These are phyloP conservation scores for Didymella segeticola DNA, from an alignment of 2,329 filamentous ascomycete genomes.

Conservation along the genomic window DNA sequence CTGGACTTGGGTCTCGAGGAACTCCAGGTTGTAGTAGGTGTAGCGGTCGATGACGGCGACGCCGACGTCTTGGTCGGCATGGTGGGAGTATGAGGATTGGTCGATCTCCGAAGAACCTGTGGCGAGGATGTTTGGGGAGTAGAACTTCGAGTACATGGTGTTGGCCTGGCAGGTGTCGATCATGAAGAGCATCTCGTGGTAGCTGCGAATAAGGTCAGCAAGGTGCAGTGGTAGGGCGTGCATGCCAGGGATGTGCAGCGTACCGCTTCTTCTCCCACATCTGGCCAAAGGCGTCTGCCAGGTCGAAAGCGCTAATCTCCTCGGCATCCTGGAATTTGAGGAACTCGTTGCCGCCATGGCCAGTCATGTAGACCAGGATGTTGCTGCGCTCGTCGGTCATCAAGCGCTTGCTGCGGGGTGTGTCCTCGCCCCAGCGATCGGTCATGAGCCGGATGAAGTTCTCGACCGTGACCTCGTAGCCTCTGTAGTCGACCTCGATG, in stretches of 20 bases:
- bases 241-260: constrained; percentile 9
- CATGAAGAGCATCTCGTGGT: constrained; percentile 99
- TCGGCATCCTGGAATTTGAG: constrained; percentile 98
- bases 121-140: constrained; percentile 96
- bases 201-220: constrained; percentile 59
- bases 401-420: constrained; percentile 91
- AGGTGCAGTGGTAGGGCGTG: background rate
- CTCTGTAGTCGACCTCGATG: constrained; percentile 97
- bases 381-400: constrained; percentile 96
- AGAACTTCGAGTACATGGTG: constrained; percentile 98
- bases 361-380: constrained; percentile 98
- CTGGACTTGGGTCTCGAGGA: constrained; percentile 87
- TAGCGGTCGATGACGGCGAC: constrained; percentile 83
- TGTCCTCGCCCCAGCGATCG: constrained; percentile 91
- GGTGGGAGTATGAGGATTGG: constrained; percentile 95
- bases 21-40: constrained; percentile 62
- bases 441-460: constrained; percentile 97
- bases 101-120: constrained; percentile 97
- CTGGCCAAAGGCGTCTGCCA: constrained; percentile 97
- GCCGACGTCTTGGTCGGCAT: constrained; percentile 96
- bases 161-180: constrained; percentile 99
- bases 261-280: constrained; percentile 99
- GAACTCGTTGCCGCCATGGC: constrained; percentile 96
- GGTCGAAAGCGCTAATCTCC: constrained; percentile 94
- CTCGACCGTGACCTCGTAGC: constrained; percentile 98